A percentile compares a stretch with the other conserved stretches of the same genome.
Conservation (phyloP, 2,329 filamentous ascomycete species). For the Arthrobotrys sphaeroides region DNA sequence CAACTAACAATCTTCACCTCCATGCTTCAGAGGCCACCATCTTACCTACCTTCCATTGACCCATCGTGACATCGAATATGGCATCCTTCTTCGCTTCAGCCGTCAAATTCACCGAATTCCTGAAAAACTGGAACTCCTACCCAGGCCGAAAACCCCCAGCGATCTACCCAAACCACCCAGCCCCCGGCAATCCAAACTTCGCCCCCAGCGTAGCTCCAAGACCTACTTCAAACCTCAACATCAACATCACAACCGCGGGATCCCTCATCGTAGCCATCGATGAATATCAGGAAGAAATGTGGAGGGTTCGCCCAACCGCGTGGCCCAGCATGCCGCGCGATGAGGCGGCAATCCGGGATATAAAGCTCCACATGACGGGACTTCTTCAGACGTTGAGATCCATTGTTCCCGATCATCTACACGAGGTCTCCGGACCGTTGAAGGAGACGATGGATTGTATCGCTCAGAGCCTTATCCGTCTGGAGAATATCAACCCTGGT, state of each 20-base stretch:
- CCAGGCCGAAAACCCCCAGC: not conserved
- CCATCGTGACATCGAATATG: too few species aligned
- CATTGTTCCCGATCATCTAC: constrained; percentile 3
- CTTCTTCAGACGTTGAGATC: not conserved
- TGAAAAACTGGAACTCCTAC: not conserved
- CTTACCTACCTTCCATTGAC: too few species aligned
- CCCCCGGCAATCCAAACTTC: not conserved
- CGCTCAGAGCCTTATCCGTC: not conserved
- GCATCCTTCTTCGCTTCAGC: not conserved
- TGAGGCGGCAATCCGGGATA: not conserved
- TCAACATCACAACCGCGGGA: not conserved
- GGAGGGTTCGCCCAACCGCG: not conserved
- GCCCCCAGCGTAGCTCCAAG: not conserved
- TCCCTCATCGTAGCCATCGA: constrained; percentile 16
- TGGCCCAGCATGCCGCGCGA: not conserved
- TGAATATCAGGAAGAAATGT: constrained; percentile 17
- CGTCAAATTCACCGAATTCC: not conserved
- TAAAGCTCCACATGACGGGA: constrained; percentile 1
- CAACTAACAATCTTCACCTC: not conserved
- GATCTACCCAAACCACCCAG: not conserved
- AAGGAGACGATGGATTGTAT: constrained; percentile 10
- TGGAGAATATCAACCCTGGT: not conserved
- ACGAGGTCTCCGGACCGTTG: not conserved
- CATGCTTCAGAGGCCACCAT: not conserved
- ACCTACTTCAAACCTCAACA: not conserved